These are phyloP conservation scores for Sporothrix brunneoviolacea DNA, from an alignment of 2,329 filamentous ascomycete genomes.

Conservation along the genomic window DNA sequence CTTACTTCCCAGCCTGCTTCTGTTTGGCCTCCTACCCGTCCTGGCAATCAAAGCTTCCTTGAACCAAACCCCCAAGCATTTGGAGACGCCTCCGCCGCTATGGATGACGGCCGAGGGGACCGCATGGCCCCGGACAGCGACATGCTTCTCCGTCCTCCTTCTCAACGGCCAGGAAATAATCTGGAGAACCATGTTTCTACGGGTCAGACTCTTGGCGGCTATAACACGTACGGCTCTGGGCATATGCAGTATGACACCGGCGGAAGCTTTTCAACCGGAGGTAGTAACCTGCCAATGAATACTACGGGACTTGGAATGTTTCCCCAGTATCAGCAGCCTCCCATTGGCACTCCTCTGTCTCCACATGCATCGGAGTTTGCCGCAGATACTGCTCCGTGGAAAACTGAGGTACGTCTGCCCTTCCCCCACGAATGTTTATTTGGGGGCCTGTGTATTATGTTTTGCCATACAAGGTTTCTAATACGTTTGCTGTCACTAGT, in stretches of 20 bases:
- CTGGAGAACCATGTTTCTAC: slow-evolving; percentile 35
- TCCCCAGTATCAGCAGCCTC: slow-evolving; percentile 46
- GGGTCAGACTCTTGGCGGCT: slow-evolving; percentile 27
- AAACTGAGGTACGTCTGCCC: slow-evolving; percentile 47
- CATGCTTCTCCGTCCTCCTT: slow-evolving; percentile 35
- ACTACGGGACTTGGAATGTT: slow-evolving; percentile 38
- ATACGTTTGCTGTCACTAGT: slow-evolving; percentile 25
- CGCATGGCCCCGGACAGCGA: slow-evolving; percentile 45
- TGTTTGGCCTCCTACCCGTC: slow-evolving; percentile 43
- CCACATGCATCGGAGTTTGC: slow-evolving; percentile 71
- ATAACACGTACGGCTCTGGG: slow-evolving; percentile 24
- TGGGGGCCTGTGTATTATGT: no score
- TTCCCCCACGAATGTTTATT: no score
- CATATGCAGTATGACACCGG: slow-evolving; percentile 24
- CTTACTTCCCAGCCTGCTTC: slow-evolving; percentile 26
- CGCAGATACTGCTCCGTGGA: slow-evolving; percentile 46
- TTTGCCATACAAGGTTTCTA: slow-evolving; percentile 17
- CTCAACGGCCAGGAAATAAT: slow-evolving; percentile 39
- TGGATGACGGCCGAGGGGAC: slow-evolving; percentile 40
- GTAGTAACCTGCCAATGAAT: slow-evolving; percentile 27
- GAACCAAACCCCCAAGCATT: slow-evolving; percentile 29
- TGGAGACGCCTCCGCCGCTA: slow-evolving; percentile 25
- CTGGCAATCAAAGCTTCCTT: slow-evolving; percentile 32
- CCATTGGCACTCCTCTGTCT: slow-evolving; percentile 60
- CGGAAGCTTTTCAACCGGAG: slow-evolving; percentile 20